Base-by-base conservation (phyloP, 768 basidiomycete genomes). In the Tubosaeta sp. region DNA sequence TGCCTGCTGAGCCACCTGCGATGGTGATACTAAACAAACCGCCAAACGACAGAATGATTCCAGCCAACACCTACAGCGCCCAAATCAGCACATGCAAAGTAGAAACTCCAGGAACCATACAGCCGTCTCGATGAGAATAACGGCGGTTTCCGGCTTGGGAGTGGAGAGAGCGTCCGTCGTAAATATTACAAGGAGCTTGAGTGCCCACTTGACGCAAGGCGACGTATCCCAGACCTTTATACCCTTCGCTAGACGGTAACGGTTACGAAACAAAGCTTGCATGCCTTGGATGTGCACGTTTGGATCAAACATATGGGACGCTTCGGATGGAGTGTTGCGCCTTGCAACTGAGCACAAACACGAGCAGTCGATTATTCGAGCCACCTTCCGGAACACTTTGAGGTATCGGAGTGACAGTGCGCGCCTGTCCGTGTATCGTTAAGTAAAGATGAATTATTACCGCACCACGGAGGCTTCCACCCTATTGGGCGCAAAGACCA, bases 11-110 rank as follows among this genome's bases (percentile, higher is more conserved):
- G 6, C 86, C 86, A 31, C 83, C 86, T 40, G 75, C 69, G 14
- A 86, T 61, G 50, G 87, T 72, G 54, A 84, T 69, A 19, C 79
- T 79, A 25, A 88, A 64, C 14, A 88, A 68, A 16, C 83, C 83
- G 59, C 86, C 86, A 44, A 88, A 87, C 7, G 86, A 85, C n/a
- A 87, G 61, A 80, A 87, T 85, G 29, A 77, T 74, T 16, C 86
- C 86, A 25, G 84, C 86, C 49, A 81, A 68, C 44, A 86, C 77
- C 86, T 87, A 39, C n/a, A 10, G 43, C 16, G 24, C 27, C 4
- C 38, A 10, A 18, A 19, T 53, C 34, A 48, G 41, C 2, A 19
- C 1, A 21, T 19, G 42, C 6, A 45, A 21, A 27, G 19, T 19
- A 14, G 24, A 22, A 30, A 27, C 30, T 0, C 4, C 13, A 21